Percentiles rank a stretch among this genome's conserved stretches.
Conservation (phyloP, 768 basidiomycete species). For the Pisolithus marmoratus region DNA sequence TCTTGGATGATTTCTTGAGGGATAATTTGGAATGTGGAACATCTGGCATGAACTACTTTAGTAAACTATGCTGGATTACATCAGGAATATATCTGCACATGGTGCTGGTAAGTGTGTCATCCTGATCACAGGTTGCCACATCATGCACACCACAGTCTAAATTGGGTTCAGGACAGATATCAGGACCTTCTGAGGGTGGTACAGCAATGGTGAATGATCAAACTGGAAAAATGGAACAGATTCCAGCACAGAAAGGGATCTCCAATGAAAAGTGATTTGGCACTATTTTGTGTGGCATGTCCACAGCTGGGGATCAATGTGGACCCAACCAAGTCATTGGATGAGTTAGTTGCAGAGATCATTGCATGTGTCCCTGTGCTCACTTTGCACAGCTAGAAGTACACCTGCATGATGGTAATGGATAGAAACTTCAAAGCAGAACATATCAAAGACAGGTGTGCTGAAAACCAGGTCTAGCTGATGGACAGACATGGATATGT, state of each 20-base stretch:
- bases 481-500: background rate
- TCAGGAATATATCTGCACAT: slow-evolving; percentile 1
- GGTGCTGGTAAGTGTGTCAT: background rate
- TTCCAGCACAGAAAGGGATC: too few species aligned
- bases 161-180: slow-evolving; percentile 9
- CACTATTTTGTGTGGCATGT: slow-evolving; percentile 21
- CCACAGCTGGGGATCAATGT: slow-evolving; percentile 24
- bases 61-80: background rate
- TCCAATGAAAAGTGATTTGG: background rate
- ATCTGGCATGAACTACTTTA: background rate
- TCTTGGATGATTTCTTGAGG: slow-evolving; percentile 13
- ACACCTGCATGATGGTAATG: slow-evolving; percentile 1
- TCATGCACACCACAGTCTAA: too few species aligned
- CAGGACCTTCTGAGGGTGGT: slow-evolving; percentile 10
- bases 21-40: slow-evolving; percentile 18
- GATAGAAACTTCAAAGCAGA: slow-evolving; percentile 23
- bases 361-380: background rate
- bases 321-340: slow-evolving; percentile 4
- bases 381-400: background rate
- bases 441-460: background rate
- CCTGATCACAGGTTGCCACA: too few species aligned
- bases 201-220: slow-evolving; percentile 12
- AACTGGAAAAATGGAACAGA: slow-evolving; percentile 16
- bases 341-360: background rate
- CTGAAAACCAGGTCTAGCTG: background rate